Evolutionary conservation across 495 filamentous ascomycete species (phyloP).

Genomic region (Monascus purpureus): DNA sequence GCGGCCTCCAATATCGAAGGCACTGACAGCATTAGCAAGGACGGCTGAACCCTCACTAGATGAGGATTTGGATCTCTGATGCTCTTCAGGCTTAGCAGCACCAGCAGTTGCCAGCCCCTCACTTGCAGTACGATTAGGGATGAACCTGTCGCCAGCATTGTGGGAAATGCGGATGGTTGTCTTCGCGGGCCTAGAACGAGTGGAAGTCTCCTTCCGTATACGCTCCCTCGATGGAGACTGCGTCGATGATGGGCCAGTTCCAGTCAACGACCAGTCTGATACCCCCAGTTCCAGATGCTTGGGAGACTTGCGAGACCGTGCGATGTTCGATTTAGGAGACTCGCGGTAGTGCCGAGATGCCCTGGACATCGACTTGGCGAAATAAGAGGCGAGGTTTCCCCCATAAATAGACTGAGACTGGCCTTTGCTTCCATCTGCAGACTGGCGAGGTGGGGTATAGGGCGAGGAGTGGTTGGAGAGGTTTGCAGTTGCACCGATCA

Average conservation of each 20-base stretch:
- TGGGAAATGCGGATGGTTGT: conserved; percentile 64
- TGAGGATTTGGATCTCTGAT: conserved; percentile 54
- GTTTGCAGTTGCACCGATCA: conserved; percentile 36
- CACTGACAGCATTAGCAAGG: conserved; percentile 51
- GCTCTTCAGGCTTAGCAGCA: conserved; percentile 65
- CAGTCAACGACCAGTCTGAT: conserved; percentile 82
- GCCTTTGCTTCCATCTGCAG: conserved; percentile 33
- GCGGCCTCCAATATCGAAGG: conserved; percentile 49
- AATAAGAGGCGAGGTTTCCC: conserved; percentile 58
- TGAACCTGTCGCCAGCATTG: conserved; percentile 84
- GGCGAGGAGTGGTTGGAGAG: conserved; percentile 46
- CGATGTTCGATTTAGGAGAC: conserved; percentile 18
- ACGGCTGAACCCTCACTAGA: conserved; percentile 54
- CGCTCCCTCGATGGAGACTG: conserved; percentile 62
- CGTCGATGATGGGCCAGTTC: conserved; percentile 51
- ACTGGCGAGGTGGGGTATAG: conserved; percentile 62
- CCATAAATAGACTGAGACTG: conserved; percentile 57
- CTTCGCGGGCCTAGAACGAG: conserved; percentile 45
- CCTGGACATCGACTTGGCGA: conserved; percentile 52
- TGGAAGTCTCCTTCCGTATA: conserved; percentile 43
- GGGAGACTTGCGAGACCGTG: conserved; percentile 44
- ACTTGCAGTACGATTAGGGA: conserved; percentile 80
- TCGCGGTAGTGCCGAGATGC: conserved; percentile 11
- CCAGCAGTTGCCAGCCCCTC: conserved; percentile 74
- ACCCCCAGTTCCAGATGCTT: conserved; percentile 81